phyloP scores from a whole-genome alignment of 2,329 filamentous ascomycete genomes.

The Aspergillus quadricinctus region DNA sequence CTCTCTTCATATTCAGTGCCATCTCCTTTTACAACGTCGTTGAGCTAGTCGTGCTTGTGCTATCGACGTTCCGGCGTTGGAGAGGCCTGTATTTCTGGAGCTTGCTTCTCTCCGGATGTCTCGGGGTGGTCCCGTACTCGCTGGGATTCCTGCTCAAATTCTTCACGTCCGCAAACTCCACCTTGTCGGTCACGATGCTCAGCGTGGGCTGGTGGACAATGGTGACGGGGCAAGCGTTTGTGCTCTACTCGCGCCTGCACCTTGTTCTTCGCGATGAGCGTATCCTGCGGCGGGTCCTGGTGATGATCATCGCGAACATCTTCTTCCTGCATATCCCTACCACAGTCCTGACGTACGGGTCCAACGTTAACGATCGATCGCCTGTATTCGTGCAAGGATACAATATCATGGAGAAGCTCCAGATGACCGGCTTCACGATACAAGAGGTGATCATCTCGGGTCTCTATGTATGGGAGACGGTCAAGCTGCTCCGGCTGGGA shows the following conservation, averaged over 20 bases:
- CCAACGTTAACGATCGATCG: slow-evolving; percentile 19
- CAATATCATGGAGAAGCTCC: slow-evolving; percentile 43
- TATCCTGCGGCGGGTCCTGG: slow-evolving; percentile 48
- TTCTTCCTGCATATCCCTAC: slow-evolving; percentile 52
- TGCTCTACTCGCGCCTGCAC: slow-evolving; percentile 61
- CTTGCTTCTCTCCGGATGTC: slow-evolving; percentile 30
- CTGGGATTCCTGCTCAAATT: slow-evolving; percentile 43
- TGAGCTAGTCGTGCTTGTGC: slow-evolving; percentile 39
- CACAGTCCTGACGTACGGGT: slow-evolving; percentile 52
- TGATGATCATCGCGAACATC: slow-evolving; percentile 55
- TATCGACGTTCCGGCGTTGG: slow-evolving; percentile 37
- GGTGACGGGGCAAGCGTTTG: slow-evolving; percentile 59
- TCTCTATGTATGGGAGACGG: slow-evolving; percentile 52
- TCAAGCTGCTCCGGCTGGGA: slow-evolving; percentile 41
- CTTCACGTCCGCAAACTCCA: slow-evolving; percentile 27
- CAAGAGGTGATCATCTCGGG: slow-evolving; percentile 46
- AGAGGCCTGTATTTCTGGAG: slow-evolving; percentile 43
- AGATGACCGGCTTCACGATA: slow-evolving; percentile 43
- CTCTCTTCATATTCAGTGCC: slow-evolving; percentile 29
- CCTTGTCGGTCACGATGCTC: slow-evolving; percentile 39
- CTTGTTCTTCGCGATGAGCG: slow-evolving; percentile 51
- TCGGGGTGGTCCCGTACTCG: slow-evolving; percentile 36
- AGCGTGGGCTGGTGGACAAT: slow-evolving; percentile 57
- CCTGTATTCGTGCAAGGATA: slow-evolving; percentile 37
- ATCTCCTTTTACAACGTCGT: slow-evolving; percentile 48